Percentiles rank a stretch among this genome's conserved stretches.
These are phyloP conservation scores for Termitomyces sp. DNA, from an alignment of 768 basidiomycete species.

Conservation along the genomic window DNA sequence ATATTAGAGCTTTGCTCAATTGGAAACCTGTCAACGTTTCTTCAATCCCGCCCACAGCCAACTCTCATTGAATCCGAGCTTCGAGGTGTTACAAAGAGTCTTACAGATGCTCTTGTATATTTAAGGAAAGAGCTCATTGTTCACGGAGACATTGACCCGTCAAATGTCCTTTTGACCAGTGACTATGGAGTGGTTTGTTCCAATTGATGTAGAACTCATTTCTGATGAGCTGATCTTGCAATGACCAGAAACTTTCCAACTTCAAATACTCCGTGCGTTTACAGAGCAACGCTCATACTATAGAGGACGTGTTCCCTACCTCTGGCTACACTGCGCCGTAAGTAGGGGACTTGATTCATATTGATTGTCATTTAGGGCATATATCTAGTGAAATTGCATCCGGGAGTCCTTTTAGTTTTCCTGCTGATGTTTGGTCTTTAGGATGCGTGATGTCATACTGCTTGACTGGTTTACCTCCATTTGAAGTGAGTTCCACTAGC, in stretches of 20 bases:
- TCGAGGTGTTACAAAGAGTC: constrained; percentile 29
- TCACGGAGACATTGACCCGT: constrained; percentile 36
- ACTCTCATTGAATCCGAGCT: constrained; percentile 28
- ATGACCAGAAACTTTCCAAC: constrained; percentile 36
- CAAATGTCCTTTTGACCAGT: constrained; percentile 32
- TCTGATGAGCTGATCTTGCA: neutral
- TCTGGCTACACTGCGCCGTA: constrained; percentile 37
- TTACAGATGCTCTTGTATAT: constrained; percentile 38
- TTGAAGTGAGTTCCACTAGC: constrained; percentile 20
- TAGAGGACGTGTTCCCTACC: constrained; percentile 13
- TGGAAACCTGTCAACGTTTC: constrained; percentile 29
- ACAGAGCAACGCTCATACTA: constrained; percentile 15
- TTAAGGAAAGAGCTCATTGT: constrained; percentile 35
- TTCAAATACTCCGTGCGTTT: constrained; percentile 32
- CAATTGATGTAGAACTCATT: neutral
- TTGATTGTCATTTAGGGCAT: neutral
- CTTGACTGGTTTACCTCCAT: constrained; percentile 27
- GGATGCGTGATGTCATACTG: constrained; percentile 35
- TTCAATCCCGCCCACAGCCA: constrained; percentile 17
- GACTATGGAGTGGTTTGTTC: constrained; percentile 34
- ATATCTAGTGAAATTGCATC: constrained; percentile 32
- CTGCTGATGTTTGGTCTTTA: constrained; percentile 42
- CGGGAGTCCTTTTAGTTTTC: constrained; percentile 24
- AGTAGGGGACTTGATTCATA: constrained; percentile 7
- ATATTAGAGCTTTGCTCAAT: constrained; percentile 40